These are phyloP conservation scores for Monilinia vaccinii-corymbosi DNA, from an alignment of 2,329 filamentous ascomycete genomes.

Conservation along the genomic window DNA sequence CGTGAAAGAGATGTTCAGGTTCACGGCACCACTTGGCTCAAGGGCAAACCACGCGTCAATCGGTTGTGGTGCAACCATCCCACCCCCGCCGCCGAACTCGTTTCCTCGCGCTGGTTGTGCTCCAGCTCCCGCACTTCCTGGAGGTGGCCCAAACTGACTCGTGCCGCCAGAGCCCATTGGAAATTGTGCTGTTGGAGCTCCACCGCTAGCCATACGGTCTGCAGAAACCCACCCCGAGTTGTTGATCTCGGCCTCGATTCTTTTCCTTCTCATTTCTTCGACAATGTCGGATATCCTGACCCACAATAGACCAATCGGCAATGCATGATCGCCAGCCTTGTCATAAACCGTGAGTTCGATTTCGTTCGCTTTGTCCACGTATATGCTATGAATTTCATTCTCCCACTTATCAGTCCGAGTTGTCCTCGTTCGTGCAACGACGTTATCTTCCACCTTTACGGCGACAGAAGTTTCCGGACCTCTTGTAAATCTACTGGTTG, in stretches of 20 bases:
- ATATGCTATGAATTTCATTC: constrained; percentile 81
- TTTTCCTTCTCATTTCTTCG: constrained; percentile 94
- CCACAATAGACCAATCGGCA: constrained; percentile 94
- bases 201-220: constrained; percentile 74
- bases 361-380: constrained; percentile 97
- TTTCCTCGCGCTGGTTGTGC: constrained; percentile 12
- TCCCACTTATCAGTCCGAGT: constrained; percentile 86
- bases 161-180: constrained; percentile 44
- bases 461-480: constrained; percentile 93
- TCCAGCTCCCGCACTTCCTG: constrained; percentile 31
- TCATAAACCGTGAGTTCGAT: constrained; percentile 97
- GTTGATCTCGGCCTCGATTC: constrained; percentile 92
- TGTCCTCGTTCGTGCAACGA: constrained; percentile 78
- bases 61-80: constrained; percentile 37
- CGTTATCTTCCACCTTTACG: constrained; percentile 91
- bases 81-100: constrained; percentile 24
- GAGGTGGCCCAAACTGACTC: constrained; percentile 37
- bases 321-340: constrained; percentile 79
- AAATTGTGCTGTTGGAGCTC: constrained; percentile 44
- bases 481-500: constrained; percentile 72
- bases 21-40: constrained; percentile 86
- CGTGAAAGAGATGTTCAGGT: constrained; percentile 82
- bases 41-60: constrained; percentile 97
- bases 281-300: constrained; percentile 94
- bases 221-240: constrained; percentile 95